Percentiles rank a stretch among this genome's conserved stretches.
phyloP scores from a whole-genome alignment of 148 eudicot species.

The Spergularia bocconei region DNA sequence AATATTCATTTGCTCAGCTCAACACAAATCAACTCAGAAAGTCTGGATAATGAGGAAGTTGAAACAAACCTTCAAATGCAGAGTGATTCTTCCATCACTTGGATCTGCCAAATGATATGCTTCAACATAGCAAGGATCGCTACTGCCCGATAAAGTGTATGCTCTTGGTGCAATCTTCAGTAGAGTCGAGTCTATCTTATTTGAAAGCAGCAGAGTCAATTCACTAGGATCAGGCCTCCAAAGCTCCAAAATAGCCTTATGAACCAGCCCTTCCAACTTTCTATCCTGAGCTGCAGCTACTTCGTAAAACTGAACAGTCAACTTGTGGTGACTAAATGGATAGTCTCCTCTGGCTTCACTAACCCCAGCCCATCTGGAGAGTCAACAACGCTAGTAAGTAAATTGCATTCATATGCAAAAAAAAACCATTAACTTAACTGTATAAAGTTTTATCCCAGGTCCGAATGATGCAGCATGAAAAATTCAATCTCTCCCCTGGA shows the following conservation, averaged over 20 bases:
- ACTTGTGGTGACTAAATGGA: constrained; percentile 96
- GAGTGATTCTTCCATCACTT: constrained; percentile 86
- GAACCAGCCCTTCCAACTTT: constrained; percentile 91
- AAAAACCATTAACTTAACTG: not conserved
- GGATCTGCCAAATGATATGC: constrained; percentile 97
- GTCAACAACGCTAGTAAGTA: constrained; percentile 10
- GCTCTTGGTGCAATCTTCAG: constrained; percentile 88
- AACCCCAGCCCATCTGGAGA: constrained; percentile 91
- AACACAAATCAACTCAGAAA: not conserved
- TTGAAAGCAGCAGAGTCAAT: constrained; percentile 66
- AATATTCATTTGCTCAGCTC: constrained; percentile 20
- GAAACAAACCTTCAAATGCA: constrained; percentile 74
- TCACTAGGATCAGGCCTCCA: constrained; percentile 98
- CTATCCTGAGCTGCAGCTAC: constrained; percentile 95
- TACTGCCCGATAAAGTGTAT: constrained; percentile 77
- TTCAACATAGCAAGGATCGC: constrained; percentile 98
- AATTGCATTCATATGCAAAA: constrained; percentile 5
- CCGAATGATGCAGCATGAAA: constrained; percentile 10
- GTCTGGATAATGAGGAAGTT: not conserved
- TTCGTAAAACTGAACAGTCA: constrained; percentile 95
- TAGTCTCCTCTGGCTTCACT: constrained; percentile 89
- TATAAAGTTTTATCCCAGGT: not conserved
- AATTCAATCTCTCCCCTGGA: not conserved
- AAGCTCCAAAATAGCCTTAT: constrained; percentile 91
- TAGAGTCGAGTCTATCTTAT: constrained; percentile 60